phyloP scores from a whole-genome alignment of 2,329 filamentous ascomycete genomes.

The Botrytis porri region DNA sequence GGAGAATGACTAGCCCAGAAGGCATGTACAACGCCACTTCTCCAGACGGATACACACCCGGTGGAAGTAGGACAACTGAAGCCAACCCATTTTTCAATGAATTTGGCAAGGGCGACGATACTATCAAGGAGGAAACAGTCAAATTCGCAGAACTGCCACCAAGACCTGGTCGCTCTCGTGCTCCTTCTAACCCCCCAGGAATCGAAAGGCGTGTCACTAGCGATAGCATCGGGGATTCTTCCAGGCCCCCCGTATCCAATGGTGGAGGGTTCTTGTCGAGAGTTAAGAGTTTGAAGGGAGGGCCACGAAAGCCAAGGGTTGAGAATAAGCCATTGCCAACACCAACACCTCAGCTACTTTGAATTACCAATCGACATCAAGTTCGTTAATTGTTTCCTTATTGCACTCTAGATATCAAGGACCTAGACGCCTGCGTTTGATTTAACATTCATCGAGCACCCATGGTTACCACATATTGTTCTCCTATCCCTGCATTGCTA shows the following conservation, averaged over 20 bases:
- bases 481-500: neutral
- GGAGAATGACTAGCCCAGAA: slow-evolving; percentile 58
- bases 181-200: slow-evolving; percentile 57
- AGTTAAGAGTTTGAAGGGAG: slow-evolving; percentile 79
- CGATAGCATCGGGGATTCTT: slow-evolving; percentile 46
- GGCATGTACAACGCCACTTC: slow-evolving; percentile 42
- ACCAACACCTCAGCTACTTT: slow-evolving; percentile 10
- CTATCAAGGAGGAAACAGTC: slow-evolving; percentile 58
- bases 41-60: slow-evolving; percentile 37
- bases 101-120: slow-evolving; percentile 62
- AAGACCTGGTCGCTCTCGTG: slow-evolving; percentile 41
- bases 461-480: neutral
- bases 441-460: neutral
- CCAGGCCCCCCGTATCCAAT: slow-evolving; percentile 37
- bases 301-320: slow-evolving; percentile 49
- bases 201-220: slow-evolving; percentile 65
- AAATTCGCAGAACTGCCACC: slow-evolving; percentile 39
- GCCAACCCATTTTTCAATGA: slow-evolving; percentile 83
- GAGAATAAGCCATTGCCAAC: slow-evolving; percentile 16
- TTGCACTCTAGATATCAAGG: neutral
- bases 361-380: neutral
- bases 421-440: neutral
- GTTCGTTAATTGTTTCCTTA: neutral
- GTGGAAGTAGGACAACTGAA: slow-evolving; percentile 44
- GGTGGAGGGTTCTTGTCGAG: slow-evolving; percentile 64